phyloP scores from a whole-genome alignment of 2,329 filamentous ascomycete species.

The Colletotrichum cereale region DNA sequence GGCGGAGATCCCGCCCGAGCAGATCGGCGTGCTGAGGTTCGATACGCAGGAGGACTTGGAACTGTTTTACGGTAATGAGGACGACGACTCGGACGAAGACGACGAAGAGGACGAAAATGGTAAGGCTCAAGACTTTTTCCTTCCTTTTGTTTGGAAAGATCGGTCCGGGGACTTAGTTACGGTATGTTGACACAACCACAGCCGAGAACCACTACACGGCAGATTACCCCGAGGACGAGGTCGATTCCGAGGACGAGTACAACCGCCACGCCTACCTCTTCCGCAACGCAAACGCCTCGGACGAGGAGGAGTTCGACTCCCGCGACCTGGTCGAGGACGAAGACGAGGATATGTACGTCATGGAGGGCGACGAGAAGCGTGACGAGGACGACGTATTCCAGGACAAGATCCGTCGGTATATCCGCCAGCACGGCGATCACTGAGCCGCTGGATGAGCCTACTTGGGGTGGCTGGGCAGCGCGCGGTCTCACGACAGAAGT shows the following conservation, averaged over 20 bases:
- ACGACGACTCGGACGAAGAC: slow-evolving; percentile 73
- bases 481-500: background rate
- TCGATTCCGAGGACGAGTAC: slow-evolving; percentile 72
- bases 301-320: slow-evolving; percentile 66
- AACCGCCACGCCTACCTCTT: slow-evolving; percentile 68
- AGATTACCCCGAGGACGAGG: slow-evolving; percentile 85
- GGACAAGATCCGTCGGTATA: slow-evolving; percentile 43
- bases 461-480: no score
- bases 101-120: slow-evolving; percentile 77
- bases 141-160: background rate
- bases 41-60: slow-evolving; percentile 70
- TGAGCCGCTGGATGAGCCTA: background rate
- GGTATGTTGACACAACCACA: slow-evolving; percentile 45
- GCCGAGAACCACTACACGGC: slow-evolving; percentile 84
- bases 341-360: slow-evolving; percentile 50
- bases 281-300: slow-evolving; percentile 65
- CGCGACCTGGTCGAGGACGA: slow-evolving; percentile 53
- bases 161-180: background rate
- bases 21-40: slow-evolving; percentile 68
- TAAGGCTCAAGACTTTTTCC: slow-evolving; percentile 49
- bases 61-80: slow-evolving; percentile 70
- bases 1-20: slow-evolving; percentile 60
- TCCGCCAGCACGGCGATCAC: slow-evolving; percentile 37
- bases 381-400: slow-evolving; percentile 46
- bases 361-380: slow-evolving; percentile 53